These are phyloP conservation scores for Penicillium bialowiezense DNA, from an alignment of 495 filamentous ascomycete species.

Conservation along the genomic window DNA sequence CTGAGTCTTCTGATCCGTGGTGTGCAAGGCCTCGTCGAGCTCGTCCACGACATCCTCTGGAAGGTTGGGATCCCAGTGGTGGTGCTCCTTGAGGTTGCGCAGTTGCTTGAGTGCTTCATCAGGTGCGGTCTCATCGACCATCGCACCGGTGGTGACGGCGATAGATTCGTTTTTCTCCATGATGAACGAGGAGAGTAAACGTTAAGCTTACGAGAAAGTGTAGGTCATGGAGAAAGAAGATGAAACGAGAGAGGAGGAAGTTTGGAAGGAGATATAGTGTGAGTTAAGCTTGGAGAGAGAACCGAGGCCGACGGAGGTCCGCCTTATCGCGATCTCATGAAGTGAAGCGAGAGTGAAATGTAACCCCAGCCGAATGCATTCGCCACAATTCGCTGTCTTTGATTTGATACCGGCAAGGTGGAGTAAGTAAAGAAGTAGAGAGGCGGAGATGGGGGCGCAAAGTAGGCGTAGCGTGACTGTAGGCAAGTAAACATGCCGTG, in stretches of 20 bases:
- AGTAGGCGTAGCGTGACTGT: too few relatives aligned
- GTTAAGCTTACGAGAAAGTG: constrained; percentile 29
- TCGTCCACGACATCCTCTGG: constrained; percentile 59
- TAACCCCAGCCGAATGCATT: constrained; percentile 15
- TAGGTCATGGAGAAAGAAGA: constrained; percentile 34
- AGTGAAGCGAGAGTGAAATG: constrained; percentile 6
- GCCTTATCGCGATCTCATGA: constrained; percentile 19
- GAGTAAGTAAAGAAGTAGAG: constrained; percentile 2
- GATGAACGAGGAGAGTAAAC: constrained; percentile 4
- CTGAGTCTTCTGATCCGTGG: constrained; percentile 50
- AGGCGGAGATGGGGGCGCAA: too few relatives aligned
- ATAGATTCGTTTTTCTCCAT: constrained; percentile 33
- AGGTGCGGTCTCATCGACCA: constrained; percentile 38
- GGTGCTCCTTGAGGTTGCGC: constrained; percentile 52
- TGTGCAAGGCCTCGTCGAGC: constrained; percentile 57
- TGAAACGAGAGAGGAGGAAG: not conserved
- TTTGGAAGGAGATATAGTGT: too few relatives aligned
- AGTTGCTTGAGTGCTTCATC: constrained; percentile 42
- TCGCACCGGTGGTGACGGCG: constrained; percentile 21
- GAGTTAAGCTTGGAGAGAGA: not conserved
- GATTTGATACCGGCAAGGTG: constrained; percentile 4
- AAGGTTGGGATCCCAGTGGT: constrained; percentile 69
- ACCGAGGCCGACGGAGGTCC: constrained; percentile 15
- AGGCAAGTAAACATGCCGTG: too few relatives aligned
- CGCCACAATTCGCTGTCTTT: too few relatives aligned